These are phyloP conservation scores for Pythium phragmiticola DNA, from an alignment of 352 stramenopile genomes.

Conservation along the genomic window DNA sequence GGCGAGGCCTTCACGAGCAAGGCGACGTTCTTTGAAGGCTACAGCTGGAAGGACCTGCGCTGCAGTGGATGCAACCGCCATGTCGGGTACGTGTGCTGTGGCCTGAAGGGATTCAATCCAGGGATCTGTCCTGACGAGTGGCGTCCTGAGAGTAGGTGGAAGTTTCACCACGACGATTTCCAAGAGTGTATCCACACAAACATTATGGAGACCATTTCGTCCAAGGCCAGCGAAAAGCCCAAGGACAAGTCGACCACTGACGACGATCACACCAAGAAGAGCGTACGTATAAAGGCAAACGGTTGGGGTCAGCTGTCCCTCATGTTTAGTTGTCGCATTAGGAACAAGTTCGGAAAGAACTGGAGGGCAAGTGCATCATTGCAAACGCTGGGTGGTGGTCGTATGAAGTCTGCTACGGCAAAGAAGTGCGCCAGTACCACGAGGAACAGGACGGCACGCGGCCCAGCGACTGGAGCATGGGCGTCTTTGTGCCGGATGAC, in stretches of 20 bases:
- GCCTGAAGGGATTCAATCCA: background rate
- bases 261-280: constrained; percentile 28
- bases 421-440: constrained; percentile 83
- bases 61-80: constrained; percentile 76
- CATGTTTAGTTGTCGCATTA: background rate
- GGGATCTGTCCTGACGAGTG: too few species aligned
- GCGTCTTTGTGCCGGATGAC: constrained; percentile 44
- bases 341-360: constrained; percentile 45
- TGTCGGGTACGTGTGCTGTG: constrained; percentile 41
- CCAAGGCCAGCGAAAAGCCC: constrained; percentile 39
- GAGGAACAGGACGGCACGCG: constrained; percentile 69
- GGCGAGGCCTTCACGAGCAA: constrained; percentile 67
- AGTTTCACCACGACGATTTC: constrained; percentile 79
- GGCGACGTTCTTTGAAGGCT: constrained; percentile 78
- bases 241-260: constrained; percentile 33
- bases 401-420: constrained; percentile 82
- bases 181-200: constrained; percentile 68
- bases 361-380: constrained; percentile 59
- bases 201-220: constrained; percentile 49
- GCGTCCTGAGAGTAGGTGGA: constrained; percentile 42
- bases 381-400: constrained; percentile 75
- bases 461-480: constrained; percentile 84
- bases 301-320: background rate
- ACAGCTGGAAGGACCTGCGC: constrained; percentile 78
- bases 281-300: constrained; percentile 4